Percentiles rank a stretch among this genome's conserved stretches.
These are phyloP conservation scores for Clonostachys solani DNA, from an alignment of 2,329 filamentous ascomycete species.

Conservation along the genomic window DNA sequence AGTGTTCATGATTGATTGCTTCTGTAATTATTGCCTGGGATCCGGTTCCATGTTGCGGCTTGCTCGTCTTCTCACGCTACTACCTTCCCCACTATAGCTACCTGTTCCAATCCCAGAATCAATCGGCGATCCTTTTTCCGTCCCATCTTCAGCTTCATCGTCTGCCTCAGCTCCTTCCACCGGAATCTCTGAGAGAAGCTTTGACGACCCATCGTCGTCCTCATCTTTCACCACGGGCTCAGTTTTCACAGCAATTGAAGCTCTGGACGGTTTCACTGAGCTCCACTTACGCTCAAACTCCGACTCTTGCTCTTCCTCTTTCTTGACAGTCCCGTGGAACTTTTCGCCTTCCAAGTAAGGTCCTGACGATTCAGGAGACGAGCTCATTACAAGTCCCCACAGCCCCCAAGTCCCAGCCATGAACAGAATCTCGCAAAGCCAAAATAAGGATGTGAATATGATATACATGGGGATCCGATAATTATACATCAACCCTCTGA, in stretches of 20 bases:
- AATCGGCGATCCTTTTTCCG: too few species aligned
- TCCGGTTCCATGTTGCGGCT: too few species aligned
- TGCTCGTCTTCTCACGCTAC: too few species aligned
- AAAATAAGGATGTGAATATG: slow-evolving; percentile 68
- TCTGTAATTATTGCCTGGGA: too few species aligned
- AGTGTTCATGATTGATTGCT: too few species aligned
- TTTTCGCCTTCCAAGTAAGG: slow-evolving; percentile 6
- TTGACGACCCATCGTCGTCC: slow-evolving; percentile 11
- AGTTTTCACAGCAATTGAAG: slow-evolving; percentile 25
- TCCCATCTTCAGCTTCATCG: slow-evolving; percentile 33
- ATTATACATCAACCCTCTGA: slow-evolving; percentile 85
- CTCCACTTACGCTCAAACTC: slow-evolving; percentile 27
- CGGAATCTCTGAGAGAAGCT: slow-evolving; percentile 23
- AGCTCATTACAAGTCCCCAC: slow-evolving; percentile 31
- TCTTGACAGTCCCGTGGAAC: slow-evolving; percentile 9
- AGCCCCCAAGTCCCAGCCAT: slow-evolving; percentile 61
- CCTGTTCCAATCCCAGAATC: too few species aligned
- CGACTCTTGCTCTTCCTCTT: slow-evolving; percentile 21
- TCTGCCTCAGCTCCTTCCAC: slow-evolving; percentile 35
- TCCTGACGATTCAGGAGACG: slow-evolving; percentile 4
- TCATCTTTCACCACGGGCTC: slow-evolving; percentile 30
- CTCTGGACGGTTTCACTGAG: too few species aligned
- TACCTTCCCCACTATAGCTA: too few species aligned
- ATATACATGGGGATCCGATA: slow-evolving; percentile 68
- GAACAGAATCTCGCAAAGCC: slow-evolving; percentile 68